phyloP scores from a whole-genome alignment of 805 yeast species.

The Saccharomyces cerevisiae region DNA sequence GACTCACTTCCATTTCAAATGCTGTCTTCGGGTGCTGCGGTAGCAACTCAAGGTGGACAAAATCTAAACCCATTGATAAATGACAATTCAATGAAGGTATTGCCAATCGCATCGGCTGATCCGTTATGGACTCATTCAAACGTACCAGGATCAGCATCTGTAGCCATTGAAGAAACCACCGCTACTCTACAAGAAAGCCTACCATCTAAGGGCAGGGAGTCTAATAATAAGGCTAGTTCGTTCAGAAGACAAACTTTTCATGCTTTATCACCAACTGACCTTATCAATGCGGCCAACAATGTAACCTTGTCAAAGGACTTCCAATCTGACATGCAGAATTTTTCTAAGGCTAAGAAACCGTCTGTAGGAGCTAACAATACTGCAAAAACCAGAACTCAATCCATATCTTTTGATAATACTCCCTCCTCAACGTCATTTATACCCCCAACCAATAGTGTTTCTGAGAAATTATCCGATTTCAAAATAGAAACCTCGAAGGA shows the following conservation, averaged over 20 bases:
- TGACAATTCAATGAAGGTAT: conserved; percentile 6
- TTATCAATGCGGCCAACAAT: conserved; percentile 6
- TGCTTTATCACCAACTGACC: conserved; percentile 21
- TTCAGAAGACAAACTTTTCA: conserved; percentile 31
- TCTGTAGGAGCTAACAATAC: not conserved
- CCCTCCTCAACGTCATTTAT: not conserved
- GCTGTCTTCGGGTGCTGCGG: not conserved
- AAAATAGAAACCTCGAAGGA: conserved; percentile 5
- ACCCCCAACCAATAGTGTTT: conserved; percentile 9
- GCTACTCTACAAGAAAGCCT: conserved; percentile 5
- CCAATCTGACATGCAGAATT: not conserved
- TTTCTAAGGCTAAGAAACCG: not conserved
- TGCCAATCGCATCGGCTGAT: conserved; percentile 1
- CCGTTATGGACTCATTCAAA: conserved; percentile 5
- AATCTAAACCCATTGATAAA: conserved; percentile 5
- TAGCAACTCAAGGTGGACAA: not conserved
- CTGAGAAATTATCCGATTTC: conserved; percentile 13
- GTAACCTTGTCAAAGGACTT: not conserved
- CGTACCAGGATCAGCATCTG: conserved; percentile 9
- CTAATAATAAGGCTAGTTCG: conserved; percentile 4
- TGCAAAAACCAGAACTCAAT: conserved; percentile 21
- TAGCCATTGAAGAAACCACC: conserved; percentile 4
- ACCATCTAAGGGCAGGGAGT: conserved; percentile 5
- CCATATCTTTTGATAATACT: conserved; percentile 22
- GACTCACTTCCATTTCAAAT: not conserved